These are phyloP conservation scores for Aspergillaceae sp. DNA, from an alignment of 2,329 filamentous ascomycete species.

Conservation along the genomic window DNA sequence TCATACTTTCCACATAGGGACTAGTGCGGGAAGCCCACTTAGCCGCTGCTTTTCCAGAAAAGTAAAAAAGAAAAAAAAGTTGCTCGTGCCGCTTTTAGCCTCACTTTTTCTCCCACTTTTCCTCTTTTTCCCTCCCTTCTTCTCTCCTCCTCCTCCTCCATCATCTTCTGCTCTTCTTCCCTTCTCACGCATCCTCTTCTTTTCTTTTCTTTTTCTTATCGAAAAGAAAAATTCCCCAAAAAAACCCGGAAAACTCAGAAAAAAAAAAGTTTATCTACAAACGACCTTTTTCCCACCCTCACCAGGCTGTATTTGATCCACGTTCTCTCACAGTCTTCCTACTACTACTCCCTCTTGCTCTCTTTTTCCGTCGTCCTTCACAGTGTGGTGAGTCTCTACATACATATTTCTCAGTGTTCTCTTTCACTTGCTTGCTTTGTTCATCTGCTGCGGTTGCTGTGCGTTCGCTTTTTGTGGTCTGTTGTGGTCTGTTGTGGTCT, in stretches of 20 bases:
- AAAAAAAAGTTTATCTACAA: constrained; percentile 15
- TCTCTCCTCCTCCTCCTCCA: constrained; percentile 18
- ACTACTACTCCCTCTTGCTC: too few species aligned
- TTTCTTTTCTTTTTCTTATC: constrained; percentile 24
- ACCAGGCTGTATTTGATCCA: constrained; percentile 8
- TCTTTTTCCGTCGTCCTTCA: constrained; percentile 6
- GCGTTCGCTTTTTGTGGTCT: constrained; percentile 2
- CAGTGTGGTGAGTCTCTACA: constrained; percentile 24
- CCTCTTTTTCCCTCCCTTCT: constrained; percentile 18
- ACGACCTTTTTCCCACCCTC: constrained; percentile 3
- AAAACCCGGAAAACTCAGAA: constrained; percentile 35
- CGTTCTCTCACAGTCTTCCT: constrained; percentile 2
- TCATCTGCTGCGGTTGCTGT: too few species aligned
- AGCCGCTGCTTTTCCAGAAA: constrained; percentile 21
- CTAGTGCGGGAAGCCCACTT: constrained; percentile 12
- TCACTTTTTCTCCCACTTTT: constrained; percentile 11
- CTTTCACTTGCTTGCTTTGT: constrained; percentile 18
- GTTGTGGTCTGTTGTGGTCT: constrained; percentile 4
- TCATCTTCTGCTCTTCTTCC: constrained; percentile 14
- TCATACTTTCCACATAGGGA: constrained; percentile 8
- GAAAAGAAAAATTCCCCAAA: constrained; percentile 27
- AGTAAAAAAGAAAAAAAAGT: constrained; percentile 8
- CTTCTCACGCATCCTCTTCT: constrained; percentile 15
- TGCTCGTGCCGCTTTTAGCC: constrained; percentile 7
- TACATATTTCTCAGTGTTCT: constrained; percentile 2